These are phyloP conservation scores for Thymus quinquecostatus DNA, from an alignment of 257 asterid genomes.

Conservation along the genomic window DNA sequence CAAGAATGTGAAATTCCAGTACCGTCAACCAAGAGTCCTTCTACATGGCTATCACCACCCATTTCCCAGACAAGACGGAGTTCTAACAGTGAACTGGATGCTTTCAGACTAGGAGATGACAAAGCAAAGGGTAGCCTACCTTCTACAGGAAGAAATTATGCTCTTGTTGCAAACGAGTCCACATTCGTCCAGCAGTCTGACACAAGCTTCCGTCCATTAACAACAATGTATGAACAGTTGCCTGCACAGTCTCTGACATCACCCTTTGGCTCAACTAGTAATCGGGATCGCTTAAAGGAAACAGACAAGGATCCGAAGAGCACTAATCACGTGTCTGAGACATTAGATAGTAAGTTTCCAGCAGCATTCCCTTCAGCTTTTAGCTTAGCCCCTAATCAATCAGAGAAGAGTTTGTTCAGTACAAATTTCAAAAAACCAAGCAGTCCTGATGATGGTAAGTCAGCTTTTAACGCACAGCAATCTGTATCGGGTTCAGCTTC, in stretches of 20 bases:
- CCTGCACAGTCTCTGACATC: conserved; percentile 38
- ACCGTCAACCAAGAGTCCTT: conserved; percentile 36
- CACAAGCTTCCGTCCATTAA: conserved; percentile 29
- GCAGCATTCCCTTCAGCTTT: conserved; percentile 38
- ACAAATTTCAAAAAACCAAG: conserved; percentile 36
- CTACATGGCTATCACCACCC: conserved; percentile 35
- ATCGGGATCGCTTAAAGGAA: conserved; percentile 33
- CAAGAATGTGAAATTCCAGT: conserved; percentile 39
- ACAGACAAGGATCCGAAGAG: conserved; percentile 40
- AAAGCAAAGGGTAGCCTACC: conserved; percentile 36
- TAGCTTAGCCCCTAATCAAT: conserved; percentile 39
- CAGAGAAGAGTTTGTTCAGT: conserved; percentile 42
- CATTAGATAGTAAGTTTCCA: conserved; percentile 37
- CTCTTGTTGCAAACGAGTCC: conserved; percentile 38
- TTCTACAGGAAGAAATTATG: conserved; percentile 32
- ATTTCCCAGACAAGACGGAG: conserved; percentile 33
- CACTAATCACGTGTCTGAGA: conserved; percentile 21
- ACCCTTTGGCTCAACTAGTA: conserved; percentile 35
- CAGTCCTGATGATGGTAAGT: conserved; percentile 33
- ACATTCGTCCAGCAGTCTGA: conserved; percentile 39
- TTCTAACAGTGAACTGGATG: conserved; percentile 36
- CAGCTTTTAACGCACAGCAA: conserved; percentile 40
- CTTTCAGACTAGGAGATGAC: conserved; percentile 36
- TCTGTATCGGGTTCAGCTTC: conserved; percentile 41
- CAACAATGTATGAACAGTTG: conserved; percentile 36